Base-by-base conservation (phyloP, 1,139 yeast species). In the Geotrichum histeridarum region DNA sequence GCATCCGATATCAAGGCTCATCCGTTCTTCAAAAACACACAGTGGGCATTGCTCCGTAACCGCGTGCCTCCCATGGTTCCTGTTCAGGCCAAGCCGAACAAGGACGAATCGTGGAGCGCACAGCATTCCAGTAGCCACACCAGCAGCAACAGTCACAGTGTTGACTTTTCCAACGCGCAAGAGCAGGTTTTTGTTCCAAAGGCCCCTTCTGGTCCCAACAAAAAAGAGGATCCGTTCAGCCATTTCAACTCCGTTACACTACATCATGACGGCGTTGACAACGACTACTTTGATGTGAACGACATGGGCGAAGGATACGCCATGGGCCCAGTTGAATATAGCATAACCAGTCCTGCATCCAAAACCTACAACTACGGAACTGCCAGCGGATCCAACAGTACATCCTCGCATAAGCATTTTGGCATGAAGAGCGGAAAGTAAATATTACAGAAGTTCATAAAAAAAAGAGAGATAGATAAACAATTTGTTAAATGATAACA, bases 31-130 rank as follows among this genome's bases (percentile, higher is more conserved):
- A 91, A 90, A 67, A 85, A 77, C 63, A 84, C 90, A 0, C 96
- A 90, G 67, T 93, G 99, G 99, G 98, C 99, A 0, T 74, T 93
- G 59, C 74, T 93, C 58, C 78, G 99, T 62, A 88, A 93, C 69
- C 94, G 86, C 66, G 84, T 85, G 56, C 98, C 99, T 1, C 99
- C 99, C 11, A 85, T 93, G 83, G 83, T 93, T 31, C 99, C 99
- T 0, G 86, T 86, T 0, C 77, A 90, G 54, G 83, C 91, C 14
- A 82, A 83, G 58, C 69, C 61, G 11, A 50, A 41, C 7, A 47
- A 48, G 4, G 50, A 49, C n/a, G 68, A 44, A 61, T 59, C 47
- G 57, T 48, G 30, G 18, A 33, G 27, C 27, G 27, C 27, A 22
- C 27, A 22, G 27, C 3, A 22, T 3, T 3, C 27, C 5, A 5